phyloP scores from a whole-genome alignment of 345 rosid genomes.

The Corchorus olitorius region DNA sequence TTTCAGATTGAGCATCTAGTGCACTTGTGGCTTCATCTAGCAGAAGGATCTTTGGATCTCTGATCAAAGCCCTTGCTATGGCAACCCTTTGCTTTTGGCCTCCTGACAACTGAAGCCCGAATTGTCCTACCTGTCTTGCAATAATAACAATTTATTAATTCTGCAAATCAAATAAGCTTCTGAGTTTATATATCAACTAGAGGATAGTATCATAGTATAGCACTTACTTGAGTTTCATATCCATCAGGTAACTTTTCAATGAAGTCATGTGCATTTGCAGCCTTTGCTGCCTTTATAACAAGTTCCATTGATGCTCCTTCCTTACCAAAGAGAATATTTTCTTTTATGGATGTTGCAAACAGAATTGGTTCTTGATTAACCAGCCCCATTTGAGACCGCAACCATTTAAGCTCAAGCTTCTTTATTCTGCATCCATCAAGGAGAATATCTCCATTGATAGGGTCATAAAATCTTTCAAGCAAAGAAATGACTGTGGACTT shows the following conservation, averaged over 20 bases:
- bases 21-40: constrained; percentile 56
- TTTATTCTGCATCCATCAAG: constrained; percentile 46
- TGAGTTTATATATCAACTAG: background rate
- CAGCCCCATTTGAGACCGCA: constrained; percentile 54
- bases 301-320: constrained; percentile 47
- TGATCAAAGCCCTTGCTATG: constrained; percentile 58
- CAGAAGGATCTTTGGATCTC: constrained; percentile 52
- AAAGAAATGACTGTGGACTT: constrained; percentile 57
- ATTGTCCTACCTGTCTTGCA: constrained; percentile 50
- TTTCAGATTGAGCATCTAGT: constrained; percentile 52
- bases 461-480: constrained; percentile 60
- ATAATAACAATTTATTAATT: constrained; percentile 1
- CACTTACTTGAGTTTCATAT: constrained; percentile 48
- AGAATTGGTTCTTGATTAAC: constrained; percentile 61
- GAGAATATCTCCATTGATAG: constrained; percentile 38
- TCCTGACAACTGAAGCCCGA: constrained; percentile 53
- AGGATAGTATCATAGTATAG: background rate
- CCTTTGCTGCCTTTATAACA: constrained; percentile 49
- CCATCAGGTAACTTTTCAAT: constrained; percentile 47
- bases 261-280: constrained; percentile 59
- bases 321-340: constrained; percentile 59
- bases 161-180: background rate
- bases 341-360: constrained; percentile 55
- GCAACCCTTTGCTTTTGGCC: constrained; percentile 67
- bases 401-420: constrained; percentile 51